Base-by-base conservation (phyloP, 2,329 filamentous ascomycete species). In the Pseudogymnoascus sp. region DNA sequence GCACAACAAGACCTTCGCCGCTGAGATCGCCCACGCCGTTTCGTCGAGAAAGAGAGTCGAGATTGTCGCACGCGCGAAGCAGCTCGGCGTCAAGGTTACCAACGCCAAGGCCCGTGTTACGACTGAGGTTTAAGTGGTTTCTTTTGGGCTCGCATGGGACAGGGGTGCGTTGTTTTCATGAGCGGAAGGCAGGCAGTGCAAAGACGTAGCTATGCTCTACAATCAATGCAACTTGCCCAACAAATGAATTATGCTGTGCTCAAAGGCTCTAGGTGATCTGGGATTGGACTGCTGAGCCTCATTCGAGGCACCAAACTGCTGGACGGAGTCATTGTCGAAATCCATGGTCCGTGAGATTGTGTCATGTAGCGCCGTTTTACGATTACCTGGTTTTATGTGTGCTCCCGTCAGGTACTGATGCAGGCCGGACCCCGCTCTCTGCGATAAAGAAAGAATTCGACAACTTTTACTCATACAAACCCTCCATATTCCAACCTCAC, bases 1-100 rank as follows among this genome's bases (percentile, higher is more conserved):
- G 94, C 94, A 99, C 89, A 97, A 97, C 90, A 88, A 89, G 78
- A 96, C 91, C 79, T 97, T 90, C 81, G 94, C 94, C 77, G 94
- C 94, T 77, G 94, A 99, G 86, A 99, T 99, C 78, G 90, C 89
- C 77, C 91, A 96, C 85, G 89, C 90, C 78, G 94, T 99, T 78
- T 99, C 94, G 67, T 96, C 94, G 76, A 86, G 93, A 81, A 99
- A 99, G 90, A 87, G 94, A 80, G 88, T 99, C 79, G 92, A 97
- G 75, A 99, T 99, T 81, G 87, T 99, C 74, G 85, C 90, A 75
- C 90, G 93, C 79, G 94, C 94, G 70, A 97, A 97, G 90, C 88
- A 96, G 81, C 83, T 99, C 75, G 91, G 92, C 76, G 94, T 99
- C 78, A 99, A 99, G 90, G 93, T 99, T 78, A 99, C 94, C 77